Evolutionary conservation across 345 rosid genomes (phyloP).

Genomic region (Litchi chinensis): DNA sequence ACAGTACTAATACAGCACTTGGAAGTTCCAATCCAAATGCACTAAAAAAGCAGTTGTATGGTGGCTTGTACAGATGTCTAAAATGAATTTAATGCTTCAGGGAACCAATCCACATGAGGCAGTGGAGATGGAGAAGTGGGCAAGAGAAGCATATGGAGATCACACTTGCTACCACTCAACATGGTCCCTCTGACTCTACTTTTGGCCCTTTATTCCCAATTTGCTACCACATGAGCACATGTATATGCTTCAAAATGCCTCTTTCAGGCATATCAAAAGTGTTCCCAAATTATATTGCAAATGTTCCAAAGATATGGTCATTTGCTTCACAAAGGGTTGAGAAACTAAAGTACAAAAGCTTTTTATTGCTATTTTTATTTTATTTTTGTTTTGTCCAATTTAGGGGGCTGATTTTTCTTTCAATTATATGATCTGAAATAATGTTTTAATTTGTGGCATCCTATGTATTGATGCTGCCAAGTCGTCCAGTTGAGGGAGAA

Average conservation of each 20-base stretch:
- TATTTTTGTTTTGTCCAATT: slow-evolving; percentile 17
- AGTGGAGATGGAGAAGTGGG: slow-evolving; percentile 39
- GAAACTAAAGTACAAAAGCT: slow-evolving; percentile 23
- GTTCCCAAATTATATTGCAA: slow-evolving; percentile 27
- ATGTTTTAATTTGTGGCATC: slow-evolving; percentile 15
- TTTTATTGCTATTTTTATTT: slow-evolving; percentile 7
- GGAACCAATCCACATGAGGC: slow-evolving; percentile 45
- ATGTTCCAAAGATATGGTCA: slow-evolving; percentile 21
- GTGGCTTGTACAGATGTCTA: background rate
- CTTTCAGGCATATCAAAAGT: slow-evolving; percentile 29
- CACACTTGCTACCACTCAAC: slow-evolving; percentile 34
- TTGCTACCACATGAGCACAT: slow-evolving; percentile 23
- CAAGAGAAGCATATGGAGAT: slow-evolving; percentile 34
- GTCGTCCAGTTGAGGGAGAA: slow-evolving; percentile 18
- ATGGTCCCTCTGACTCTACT: slow-evolving; percentile 54
- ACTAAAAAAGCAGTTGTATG: background rate
- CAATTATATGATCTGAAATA: background rate
- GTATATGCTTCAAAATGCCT: slow-evolving; percentile 36
- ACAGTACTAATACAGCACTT: background rate
- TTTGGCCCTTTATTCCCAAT: slow-evolving; percentile 30
- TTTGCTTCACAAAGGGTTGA: slow-evolving; percentile 20
- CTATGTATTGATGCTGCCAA: slow-evolving; percentile 22
- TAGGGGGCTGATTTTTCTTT: slow-evolving; percentile 8
- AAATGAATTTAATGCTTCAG: slow-evolving; percentile 37
- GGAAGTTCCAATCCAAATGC: slow-evolving; percentile 1